Base-by-base conservation (phyloP, 2,329 filamentous ascomycete genomes). In the Phaeosphaeria sp. region DNA sequence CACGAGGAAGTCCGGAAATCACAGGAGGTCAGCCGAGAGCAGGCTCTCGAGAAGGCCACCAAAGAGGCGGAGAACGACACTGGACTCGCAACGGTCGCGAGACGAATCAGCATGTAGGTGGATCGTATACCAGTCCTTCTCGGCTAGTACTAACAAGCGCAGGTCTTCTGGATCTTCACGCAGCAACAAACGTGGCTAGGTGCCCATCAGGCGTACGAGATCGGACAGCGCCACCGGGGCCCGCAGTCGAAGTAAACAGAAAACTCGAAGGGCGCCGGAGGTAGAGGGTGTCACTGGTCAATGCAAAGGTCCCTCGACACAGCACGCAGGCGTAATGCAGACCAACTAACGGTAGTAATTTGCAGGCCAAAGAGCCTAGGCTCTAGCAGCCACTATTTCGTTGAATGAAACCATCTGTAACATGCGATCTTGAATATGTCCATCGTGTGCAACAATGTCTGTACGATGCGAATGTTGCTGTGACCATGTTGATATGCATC, bases 51-150 rank as follows among this genome's bases (percentile, higher is more conserved):
- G 80, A 89, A 93, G 75, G 95, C 95, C 2, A 88, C 88, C 43
- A 86, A 90, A 59, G 93, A 97, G 66, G 95, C 95, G 20, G 93
- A 97, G 66, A 96, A 97, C 74, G 95, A 98, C 73, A 88, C 89
- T 74, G 91, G 91, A 71, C 79, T 99, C 72, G 91, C 94, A 69
- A 89, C 90, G 62, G 87, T 99, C 59, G 95, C 93, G 23, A 86
- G 95, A 79, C 88, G 94, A 77, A 90, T 99, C 72, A 97, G 93
- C 90, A 96, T 96, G 95, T 98, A 82, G 91, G 91, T 77, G 17
- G 18, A n/a, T 11, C 10, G n/a, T 6, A 36, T 13, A 9, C 15
- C 1, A 21, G n/a, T 21, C 22, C 6, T 55, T 9, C 5, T 43
- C 7, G 7, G 7, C n/a, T 41, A 9, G 9, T 39, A 50, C 59